A percentile compares a stretch with the other conserved stretches of the same genome.
Conservation (phyloP, 2,329 filamentous ascomycete species). For the Pseudomassariella vexata region DNA sequence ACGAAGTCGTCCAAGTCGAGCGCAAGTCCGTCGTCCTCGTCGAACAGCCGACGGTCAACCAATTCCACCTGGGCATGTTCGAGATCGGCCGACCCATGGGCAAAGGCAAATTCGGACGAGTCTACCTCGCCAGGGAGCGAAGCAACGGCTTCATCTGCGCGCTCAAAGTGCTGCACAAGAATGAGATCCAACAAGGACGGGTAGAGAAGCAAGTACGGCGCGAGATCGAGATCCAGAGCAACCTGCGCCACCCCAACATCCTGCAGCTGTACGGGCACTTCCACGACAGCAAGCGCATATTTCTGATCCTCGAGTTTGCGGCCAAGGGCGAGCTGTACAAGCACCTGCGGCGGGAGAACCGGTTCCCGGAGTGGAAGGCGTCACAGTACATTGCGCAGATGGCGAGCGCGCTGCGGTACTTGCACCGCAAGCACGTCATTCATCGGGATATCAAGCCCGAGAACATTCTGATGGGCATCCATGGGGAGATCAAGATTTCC, state of each 20-base stretch:
- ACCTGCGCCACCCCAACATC: slow-evolving; percentile 81
- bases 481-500: slow-evolving; percentile 97
- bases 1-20: slow-evolving; percentile 46
- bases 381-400: slow-evolving; percentile 86
- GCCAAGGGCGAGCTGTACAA: slow-evolving; percentile 85
- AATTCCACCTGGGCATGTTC: slow-evolving; percentile 90
- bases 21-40: slow-evolving; percentile 46
- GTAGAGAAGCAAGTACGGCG: slow-evolving; percentile 84
- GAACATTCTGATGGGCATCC: slow-evolving; percentile 92
- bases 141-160: slow-evolving; percentile 78
- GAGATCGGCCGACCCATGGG: slow-evolving; percentile 83
- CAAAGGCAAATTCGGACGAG: slow-evolving; percentile 82
- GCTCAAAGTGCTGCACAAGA: slow-evolving; percentile 81
- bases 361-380: slow-evolving; percentile 81
- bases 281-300: slow-evolving; percentile 82
- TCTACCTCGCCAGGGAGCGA: slow-evolving; percentile 78
- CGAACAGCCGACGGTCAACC: slow-evolving; percentile 51
- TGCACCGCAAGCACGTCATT: slow-evolving; percentile 96
- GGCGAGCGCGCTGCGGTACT: slow-evolving; percentile 81
- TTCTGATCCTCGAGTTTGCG: slow-evolving; percentile 82
- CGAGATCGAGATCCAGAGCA: slow-evolving; percentile 86
- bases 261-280: slow-evolving; percentile 81
- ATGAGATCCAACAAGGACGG: slow-evolving; percentile 67
- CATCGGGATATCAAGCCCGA: slow-evolving; percentile 97
- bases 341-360: slow-evolving; percentile 70